These are phyloP conservation scores for Boeremia exigua DNA, from an alignment of 2,329 filamentous ascomycete species.

Conservation along the genomic window DNA sequence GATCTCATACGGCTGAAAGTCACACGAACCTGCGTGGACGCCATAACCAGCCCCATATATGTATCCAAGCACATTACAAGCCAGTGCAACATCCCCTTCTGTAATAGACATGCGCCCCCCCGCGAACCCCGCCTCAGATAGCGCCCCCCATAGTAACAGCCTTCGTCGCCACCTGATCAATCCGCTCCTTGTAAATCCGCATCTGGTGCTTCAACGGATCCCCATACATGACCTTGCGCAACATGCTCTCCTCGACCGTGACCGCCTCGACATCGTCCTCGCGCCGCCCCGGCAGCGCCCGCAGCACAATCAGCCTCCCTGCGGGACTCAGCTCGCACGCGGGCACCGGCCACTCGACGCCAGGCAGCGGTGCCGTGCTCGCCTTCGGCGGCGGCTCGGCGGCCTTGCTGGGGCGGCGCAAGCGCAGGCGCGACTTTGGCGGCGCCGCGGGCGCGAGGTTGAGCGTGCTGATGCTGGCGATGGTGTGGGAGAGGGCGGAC, in stretches of 20 bases:
- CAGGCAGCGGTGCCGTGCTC: conserved; percentile 32
- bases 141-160: conserved; percentile 60
- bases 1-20: no score
- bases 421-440: conserved; percentile 23
- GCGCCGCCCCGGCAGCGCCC: conserved; percentile 44
- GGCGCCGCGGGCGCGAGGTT: conserved; percentile 25
- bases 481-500: conserved; percentile 21
- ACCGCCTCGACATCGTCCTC: conserved; percentile 68
- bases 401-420: conserved; percentile 28
- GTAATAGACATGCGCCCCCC: no score
- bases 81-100: no score
- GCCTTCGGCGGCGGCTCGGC: conserved; percentile 25
- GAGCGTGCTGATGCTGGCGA: conserved; percentile 33
- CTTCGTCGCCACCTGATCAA: conserved; percentile 73
- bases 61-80: no score
- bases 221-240: conserved; percentile 77
- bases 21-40: no score
- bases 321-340: conserved; percentile 71
- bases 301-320: conserved; percentile 70
- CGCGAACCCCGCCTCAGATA: neutral
- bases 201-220: conserved; percentile 83
- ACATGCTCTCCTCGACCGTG: conserved; percentile 69
- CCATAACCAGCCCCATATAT: no score
- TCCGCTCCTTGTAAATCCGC: conserved; percentile 74
- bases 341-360: conserved; percentile 69